These are phyloP conservation scores for Fraxinus sp. DNA, from an alignment of 305 asterid genomes.

Conservation along the genomic window DNA sequence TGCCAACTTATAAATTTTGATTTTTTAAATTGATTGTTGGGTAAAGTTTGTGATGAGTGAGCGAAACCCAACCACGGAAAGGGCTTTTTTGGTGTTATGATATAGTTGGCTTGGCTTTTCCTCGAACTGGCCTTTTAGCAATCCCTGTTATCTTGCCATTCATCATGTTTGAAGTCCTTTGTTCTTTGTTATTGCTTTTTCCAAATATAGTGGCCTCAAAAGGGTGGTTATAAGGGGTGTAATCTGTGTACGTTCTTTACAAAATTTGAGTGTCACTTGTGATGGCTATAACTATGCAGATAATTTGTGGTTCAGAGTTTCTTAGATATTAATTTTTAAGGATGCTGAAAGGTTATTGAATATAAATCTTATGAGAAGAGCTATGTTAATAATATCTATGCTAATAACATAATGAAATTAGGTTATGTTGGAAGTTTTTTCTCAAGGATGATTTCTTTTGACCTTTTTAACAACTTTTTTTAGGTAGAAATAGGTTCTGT, in stretches of 20 bases:
- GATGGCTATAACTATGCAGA: not conserved
- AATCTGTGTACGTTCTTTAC: not conserved
- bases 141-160: not conserved
- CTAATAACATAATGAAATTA: not conserved
- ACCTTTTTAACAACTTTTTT: not conserved
- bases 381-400: not conserved
- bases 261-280: not conserved
- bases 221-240: not conserved
- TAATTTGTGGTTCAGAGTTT: not conserved
- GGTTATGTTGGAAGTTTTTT: not conserved
- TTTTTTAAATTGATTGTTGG: not conserved
- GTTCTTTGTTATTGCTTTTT: not conserved
- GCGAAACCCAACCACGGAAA: not conserved
- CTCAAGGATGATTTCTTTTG: not conserved
- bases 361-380: not conserved
- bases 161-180: not conserved
- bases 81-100: not conserved
- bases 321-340: not conserved
- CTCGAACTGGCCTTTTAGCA: not conserved
- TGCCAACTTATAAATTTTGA: not conserved
- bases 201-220: not conserved
- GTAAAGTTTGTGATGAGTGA: not conserved
- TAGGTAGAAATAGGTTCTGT: not conserved
- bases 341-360: not conserved
- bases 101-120: not conserved